A percentile compares a stretch with the other conserved stretches of the same genome.
Conservation (phyloP, 305 asterid genomes). For the Stenogyne calaminthoides region DNA sequence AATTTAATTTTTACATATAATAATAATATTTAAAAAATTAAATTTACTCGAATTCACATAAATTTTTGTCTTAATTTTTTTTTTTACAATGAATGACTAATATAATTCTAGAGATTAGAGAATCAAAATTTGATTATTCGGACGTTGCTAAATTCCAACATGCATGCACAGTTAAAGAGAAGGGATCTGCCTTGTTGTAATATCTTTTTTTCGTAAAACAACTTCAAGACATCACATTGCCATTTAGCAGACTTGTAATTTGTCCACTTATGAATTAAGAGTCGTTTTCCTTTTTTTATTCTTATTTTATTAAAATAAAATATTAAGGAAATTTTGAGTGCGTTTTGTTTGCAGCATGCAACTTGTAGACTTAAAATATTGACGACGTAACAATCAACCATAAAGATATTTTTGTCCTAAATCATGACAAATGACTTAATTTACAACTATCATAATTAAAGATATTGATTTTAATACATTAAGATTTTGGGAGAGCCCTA, state of each 20-base stretch:
- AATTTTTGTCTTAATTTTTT: no score
- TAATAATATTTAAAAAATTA: no score
- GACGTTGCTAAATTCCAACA: constrained; percentile 43
- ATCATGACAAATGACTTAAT: constrained; percentile 3
- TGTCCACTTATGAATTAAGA: constrained; percentile 18
- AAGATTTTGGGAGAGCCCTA: not conserved
- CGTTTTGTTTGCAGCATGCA: constrained; percentile 8
- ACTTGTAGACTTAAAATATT: constrained; percentile 8
- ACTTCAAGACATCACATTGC: not conserved
- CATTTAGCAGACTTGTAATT: not conserved
- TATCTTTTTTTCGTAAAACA: not conserved
- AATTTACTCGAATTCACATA: no score
- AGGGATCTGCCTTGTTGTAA: constrained; percentile 30
- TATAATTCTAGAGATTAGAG: constrained; percentile 18
- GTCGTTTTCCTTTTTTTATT: not conserved
- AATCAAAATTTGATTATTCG: constrained; percentile 37
- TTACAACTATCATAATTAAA: not conserved
- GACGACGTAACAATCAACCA: constrained; percentile 11
- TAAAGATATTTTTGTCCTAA: not conserved
- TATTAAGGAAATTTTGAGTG: not conserved
- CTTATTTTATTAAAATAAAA: not conserved
- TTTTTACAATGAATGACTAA: no score
- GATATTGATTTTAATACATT: not conserved
- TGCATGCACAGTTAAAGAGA: constrained; percentile 41
- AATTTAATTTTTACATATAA: no score